Base-by-base conservation (phyloP, 176 grass and related monocot genomes). In the Juncus effusus region DNA sequence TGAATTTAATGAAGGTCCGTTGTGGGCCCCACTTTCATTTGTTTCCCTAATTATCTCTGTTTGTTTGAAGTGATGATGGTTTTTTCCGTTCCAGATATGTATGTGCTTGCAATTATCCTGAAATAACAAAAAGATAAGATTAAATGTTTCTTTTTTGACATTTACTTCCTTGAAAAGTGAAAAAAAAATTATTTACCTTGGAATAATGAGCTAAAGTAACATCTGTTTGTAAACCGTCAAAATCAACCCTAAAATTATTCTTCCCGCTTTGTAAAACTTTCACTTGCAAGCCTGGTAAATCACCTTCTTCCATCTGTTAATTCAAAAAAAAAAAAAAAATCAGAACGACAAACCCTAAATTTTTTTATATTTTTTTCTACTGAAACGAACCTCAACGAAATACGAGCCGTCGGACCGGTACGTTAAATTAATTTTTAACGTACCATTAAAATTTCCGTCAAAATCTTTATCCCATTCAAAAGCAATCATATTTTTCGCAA, bases 61-160 rank as follows among this genome's bases (percentile, higher is more conserved):
- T 62, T 97, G 93, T 62, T 66, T 86, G 56, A 81, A 92, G 73
- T 97, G 93, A 69, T 89, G 77, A 74, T 92, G 88, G 63, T 92
- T 79, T 64, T 89, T 83, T 61, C 93, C 93, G 36, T 97, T 74
- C 93, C 93, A 97, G 50, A 97, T 62, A 50, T 97, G 84, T 77
- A 92, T 89, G 67, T 92, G 80, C 49, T 88, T 84, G 80, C 42
- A 77, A 59, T 62, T 81, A 51, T 86, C 88, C 88, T 97, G 70
- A 50, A 79, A 10, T 41, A 73, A 28, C 4, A 54, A 63, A 3
- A 8, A 28, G 41, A 53, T 37, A 63, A 60, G 14, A 35, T 38
- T 74, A 13, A 67, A 7, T 39, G 59, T 53, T 62, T 63, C 28
- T 9, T 6, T 47, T 47, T 47, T 47, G 44, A 28, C 44, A 47